These are phyloP conservation scores for Entomortierella chlamydospora DNA, from an alignment of 192 early-diverging fungal species.

Conservation along the genomic window DNA sequence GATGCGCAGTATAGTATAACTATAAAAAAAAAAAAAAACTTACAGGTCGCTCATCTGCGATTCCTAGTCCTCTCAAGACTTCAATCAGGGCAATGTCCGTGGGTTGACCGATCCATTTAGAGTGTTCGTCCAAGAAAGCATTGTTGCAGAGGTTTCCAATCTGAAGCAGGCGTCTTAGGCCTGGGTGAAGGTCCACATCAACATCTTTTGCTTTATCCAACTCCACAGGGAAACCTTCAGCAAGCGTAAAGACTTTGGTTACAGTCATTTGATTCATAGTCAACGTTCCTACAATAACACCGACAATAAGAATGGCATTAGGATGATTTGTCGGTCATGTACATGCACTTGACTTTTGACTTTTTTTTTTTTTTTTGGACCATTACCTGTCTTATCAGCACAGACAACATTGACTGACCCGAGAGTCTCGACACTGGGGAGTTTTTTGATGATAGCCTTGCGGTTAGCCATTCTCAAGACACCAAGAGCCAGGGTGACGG, in stretches of 20 bases:
- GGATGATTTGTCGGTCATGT: background rate
- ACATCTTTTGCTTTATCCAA: conserved; percentile 57
- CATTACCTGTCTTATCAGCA: conserved; percentile 91
- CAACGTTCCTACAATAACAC: conserved; percentile 71
- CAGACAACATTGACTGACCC: conserved; percentile 96
- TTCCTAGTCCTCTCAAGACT: conserved; percentile 62
- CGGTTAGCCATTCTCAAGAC: conserved; percentile 93
- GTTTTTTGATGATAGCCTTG: conserved; percentile 94
- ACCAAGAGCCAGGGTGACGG: conserved; percentile 93
- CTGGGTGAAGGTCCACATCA: conserved; percentile 39
- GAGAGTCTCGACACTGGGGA: conserved; percentile 94
- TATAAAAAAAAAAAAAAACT: conserved; percentile 5
- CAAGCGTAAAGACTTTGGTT: conserved; percentile 80
- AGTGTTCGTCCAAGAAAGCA: conserved; percentile 77
- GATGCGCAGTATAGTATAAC: background rate
- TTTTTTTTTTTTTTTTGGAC: background rate
- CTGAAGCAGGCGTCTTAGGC: conserved; percentile 57
- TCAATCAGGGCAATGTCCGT: conserved; percentile 95
- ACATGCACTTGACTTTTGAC: too few relatives aligned
- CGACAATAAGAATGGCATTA: background rate
- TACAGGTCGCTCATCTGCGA: conserved; percentile 82
- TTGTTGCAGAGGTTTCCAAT: conserved; percentile 94
- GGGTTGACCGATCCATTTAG: conserved; percentile 87
- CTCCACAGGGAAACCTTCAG: conserved; percentile 61
- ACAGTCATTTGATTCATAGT: conserved; percentile 97